Evolutionary conservation across 768 basidiomycete genomes (phyloP), one percentile per base, ranked within the genome.

Genomic region (Mycena olivaceomarginata): DNA sequence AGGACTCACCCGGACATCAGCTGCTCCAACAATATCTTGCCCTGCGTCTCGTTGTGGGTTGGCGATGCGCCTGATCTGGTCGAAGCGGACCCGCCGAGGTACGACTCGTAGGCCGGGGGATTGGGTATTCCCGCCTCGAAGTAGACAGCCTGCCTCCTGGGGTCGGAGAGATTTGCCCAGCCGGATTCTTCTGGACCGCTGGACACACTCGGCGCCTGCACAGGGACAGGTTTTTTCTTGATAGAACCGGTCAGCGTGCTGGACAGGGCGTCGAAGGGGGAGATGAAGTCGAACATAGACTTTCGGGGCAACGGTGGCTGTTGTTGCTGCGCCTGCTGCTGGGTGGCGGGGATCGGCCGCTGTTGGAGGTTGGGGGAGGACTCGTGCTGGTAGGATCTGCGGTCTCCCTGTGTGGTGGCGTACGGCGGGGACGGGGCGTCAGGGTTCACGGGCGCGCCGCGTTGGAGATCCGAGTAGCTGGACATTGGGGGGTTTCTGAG

Each of bases 241-340:
- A 90, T 83, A 20, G 89, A 71, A 56, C 83, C 82, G 0, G 91
- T 77, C 45, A 90, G 82, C n/a, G 89, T 85, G 9, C 92, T 79
- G n/a, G 85, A 89, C 63, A 97, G 89, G 39, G 94, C 95, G 80
- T 97, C 96, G 80, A 97, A 96, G 2, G 96, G 93, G 65, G 95
- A 96, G 66, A 94, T 90, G 76, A 95, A 97, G 51, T 96, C 95
- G 80, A 97, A 97, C 91, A 96, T 92, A 64, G 95, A 94, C 84
- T 94, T 93, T 80, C 93, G 94, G 25, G 93, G 91, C 51, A 94
- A 93, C 45, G 95, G 91, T 0, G 94, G 92, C 4, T 91, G 87
- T 72, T 88, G 91, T 67, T 89, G 89, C 48, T 82, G 83, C 37
- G 85, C 86, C 51, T 80, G 81, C 70, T 83, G 85, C 41, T 80